phyloP scores from a whole-genome alignment of 495 filamentous ascomycete genomes.

The Lepidopterella palustris region DNA sequence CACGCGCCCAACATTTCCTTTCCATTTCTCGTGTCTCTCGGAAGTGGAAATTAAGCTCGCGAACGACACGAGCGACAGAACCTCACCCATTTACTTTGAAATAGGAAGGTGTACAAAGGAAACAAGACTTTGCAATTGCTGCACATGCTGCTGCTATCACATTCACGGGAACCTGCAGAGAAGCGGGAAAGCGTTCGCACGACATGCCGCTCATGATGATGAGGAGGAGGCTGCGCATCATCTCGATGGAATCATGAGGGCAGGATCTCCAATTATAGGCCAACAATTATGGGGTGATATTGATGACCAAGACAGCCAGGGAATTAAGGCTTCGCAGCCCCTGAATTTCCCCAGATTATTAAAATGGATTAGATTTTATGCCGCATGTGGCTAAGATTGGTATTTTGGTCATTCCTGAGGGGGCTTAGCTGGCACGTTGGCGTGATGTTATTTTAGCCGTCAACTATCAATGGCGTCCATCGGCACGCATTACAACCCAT shows the following conservation, averaged over 20 bases:
- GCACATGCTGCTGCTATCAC: no score
- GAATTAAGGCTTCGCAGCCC: conserved; percentile 1
- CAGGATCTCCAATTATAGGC: background rate
- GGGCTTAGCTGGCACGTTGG: conserved; percentile 3
- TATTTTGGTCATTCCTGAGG: background rate
- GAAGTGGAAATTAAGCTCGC: conserved; percentile 2
- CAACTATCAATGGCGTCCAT: background rate
- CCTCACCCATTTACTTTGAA: background rate
- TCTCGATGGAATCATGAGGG: no score
- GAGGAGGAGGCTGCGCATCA: no score
- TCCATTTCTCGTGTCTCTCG: no score
- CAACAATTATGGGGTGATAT: background rate
- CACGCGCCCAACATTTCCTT: no score
- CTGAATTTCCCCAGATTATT: conserved; percentile 24
- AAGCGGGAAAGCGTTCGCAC: no score
- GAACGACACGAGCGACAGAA: background rate
- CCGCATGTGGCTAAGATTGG: conserved; percentile 7
- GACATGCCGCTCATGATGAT: no score
- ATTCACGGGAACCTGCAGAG: no score
- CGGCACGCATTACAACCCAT: background rate
- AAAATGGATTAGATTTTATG: conserved; percentile 2
- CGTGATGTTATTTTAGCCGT: background rate
- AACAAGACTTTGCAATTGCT: no score
- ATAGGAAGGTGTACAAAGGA: background rate
- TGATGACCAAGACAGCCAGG: background rate